Percentiles rank a stretch among this genome's conserved stretches.
These are phyloP conservation scores for Agapanthus africanus DNA, from an alignment of 106 monocot genomes.

Conservation along the genomic window DNA sequence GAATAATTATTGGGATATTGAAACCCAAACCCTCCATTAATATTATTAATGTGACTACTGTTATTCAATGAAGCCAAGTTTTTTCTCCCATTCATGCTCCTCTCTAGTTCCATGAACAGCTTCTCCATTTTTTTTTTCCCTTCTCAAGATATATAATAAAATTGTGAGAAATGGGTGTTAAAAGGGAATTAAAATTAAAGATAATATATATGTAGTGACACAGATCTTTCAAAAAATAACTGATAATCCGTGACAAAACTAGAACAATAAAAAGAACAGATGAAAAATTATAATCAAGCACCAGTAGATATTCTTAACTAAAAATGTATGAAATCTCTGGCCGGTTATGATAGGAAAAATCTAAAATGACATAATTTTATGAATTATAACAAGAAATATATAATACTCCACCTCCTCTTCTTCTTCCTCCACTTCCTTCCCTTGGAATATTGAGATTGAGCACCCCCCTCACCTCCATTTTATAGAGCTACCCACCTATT, in stretches of 20 bases:
- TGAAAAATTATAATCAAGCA: too few species aligned
- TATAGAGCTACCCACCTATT: slow-evolving; percentile 1
- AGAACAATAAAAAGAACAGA: neutral
- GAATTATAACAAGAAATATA: neutral
- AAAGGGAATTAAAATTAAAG: neutral
- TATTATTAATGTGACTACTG: neutral
- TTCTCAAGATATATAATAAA: too few species aligned
- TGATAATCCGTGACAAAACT: neutral
- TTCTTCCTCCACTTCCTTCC: neutral
- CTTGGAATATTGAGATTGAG: neutral
- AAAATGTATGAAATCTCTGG: too few species aligned
- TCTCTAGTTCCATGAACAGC: neutral
- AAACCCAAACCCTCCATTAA: neutral
- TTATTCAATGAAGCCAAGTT: neutral
- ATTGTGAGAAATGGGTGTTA: too few species aligned
- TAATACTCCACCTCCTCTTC: neutral
- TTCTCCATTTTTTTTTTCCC: neutral
- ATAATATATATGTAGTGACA: neutral
- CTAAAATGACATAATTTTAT: neutral
- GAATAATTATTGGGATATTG: neutral
- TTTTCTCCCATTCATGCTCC: neutral
- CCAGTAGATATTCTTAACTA: too few species aligned
- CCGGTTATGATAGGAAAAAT: too few species aligned
- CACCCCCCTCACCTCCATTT: neutral
- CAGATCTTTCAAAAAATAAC: neutral